Percentiles rank a stretch among this genome's conserved stretches.
These are phyloP conservation scores for Lentinula edodes DNA, from an alignment of 768 basidiomycete genomes.

Conservation along the genomic window DNA sequence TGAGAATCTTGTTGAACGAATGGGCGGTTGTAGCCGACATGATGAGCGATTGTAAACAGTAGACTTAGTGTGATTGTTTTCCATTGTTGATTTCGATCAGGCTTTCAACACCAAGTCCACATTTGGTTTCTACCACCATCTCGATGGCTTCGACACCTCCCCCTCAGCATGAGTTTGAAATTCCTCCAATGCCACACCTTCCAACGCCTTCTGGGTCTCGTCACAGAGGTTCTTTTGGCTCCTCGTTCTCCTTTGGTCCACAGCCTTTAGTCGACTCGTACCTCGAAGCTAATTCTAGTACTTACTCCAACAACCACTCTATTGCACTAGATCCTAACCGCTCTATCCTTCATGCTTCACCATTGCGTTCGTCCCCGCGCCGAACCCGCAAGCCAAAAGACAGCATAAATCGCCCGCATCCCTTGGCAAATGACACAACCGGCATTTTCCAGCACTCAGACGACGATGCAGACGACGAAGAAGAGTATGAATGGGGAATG, in stretches of 20 bases:
- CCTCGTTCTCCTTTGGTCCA: constrained; percentile 81
- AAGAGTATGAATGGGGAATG: constrained; percentile 72
- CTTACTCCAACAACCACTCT: constrained; percentile 48
- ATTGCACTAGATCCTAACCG: constrained; percentile 74
- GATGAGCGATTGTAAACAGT: neutral
- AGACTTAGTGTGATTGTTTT: neutral
- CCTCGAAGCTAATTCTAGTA: constrained; percentile 58
- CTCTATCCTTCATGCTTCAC: constrained; percentile 71
- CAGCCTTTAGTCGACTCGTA: constrained; percentile 71
- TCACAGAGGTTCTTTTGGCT: constrained; percentile 64
- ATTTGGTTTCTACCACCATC: neutral
- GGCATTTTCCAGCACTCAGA: constrained; percentile 74
- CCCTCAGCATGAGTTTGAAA: constrained; percentile 35
- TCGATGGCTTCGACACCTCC: constrained; percentile 43
- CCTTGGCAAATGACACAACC: constrained; percentile 71
- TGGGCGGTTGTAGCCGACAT: constrained; percentile 40
- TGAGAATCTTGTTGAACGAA: constrained; percentile 77
- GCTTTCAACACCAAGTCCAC: neutral
- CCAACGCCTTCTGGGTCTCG: constrained; percentile 54
- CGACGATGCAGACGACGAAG: constrained; percentile 53
- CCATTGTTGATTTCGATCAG: neutral
- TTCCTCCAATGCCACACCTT: constrained; percentile 36
- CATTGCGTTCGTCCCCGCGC: constrained; percentile 61
- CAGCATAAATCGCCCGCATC: constrained; percentile 50
- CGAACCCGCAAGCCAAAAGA: constrained; percentile 50